A percentile compares a stretch with the other conserved stretches of the same genome.
Conservation (phyloP, 208 protist genomes). For the Trichomonas gallinae region DNA sequence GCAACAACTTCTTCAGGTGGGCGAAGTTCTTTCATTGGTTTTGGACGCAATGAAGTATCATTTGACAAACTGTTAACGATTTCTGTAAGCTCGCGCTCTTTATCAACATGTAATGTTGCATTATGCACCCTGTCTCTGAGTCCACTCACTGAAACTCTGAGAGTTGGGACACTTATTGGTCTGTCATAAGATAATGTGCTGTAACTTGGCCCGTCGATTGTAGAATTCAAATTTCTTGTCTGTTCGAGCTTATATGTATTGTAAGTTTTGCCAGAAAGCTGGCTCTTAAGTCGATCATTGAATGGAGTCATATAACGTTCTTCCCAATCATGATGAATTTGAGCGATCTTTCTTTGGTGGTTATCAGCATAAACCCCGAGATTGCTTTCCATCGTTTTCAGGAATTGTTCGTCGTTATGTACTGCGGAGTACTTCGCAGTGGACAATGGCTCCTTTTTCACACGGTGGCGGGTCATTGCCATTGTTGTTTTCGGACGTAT, state of each 20-base stretch:
- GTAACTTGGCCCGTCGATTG: background rate
- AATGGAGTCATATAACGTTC: background rate
- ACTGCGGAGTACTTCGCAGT: background rate
- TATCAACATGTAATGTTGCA: background rate
- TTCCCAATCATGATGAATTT: constrained; percentile 17
- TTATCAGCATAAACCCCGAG: background rate
- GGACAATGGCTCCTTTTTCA: background rate
- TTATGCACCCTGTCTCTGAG: background rate
- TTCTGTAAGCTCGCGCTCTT: background rate
- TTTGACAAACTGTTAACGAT: background rate
- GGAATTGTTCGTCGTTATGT: background rate
- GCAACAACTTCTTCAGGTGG: background rate
- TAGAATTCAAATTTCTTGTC: background rate
- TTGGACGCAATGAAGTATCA: background rate
- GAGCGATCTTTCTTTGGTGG: background rate
- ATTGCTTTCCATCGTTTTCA: background rate
- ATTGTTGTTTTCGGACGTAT: background rate
- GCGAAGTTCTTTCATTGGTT: background rate
- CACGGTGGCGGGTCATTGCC: background rate
- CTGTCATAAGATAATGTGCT: background rate
- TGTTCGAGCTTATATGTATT: background rate
- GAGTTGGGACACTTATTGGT: background rate
- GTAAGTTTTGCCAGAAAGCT: background rate
- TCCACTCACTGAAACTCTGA: background rate
- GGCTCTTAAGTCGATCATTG: background rate